phyloP scores from a whole-genome alignment of 495 filamentous ascomycete genomes.

The Penicillium macrosclerotiorum region DNA sequence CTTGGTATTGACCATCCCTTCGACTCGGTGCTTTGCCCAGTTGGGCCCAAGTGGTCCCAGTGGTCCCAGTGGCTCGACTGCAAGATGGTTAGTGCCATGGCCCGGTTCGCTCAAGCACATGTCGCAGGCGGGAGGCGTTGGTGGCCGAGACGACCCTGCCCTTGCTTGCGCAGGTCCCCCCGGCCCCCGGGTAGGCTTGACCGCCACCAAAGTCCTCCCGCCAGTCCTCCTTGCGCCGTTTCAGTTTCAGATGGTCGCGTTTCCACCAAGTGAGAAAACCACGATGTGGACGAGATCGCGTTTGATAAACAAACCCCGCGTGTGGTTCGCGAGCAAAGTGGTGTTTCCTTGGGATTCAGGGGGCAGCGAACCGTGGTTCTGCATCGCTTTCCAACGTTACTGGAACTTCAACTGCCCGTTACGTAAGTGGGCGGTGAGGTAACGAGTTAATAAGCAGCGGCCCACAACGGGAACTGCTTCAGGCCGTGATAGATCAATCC shows the following conservation, averaged over 20 bases:
- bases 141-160: conserved; percentile 2
- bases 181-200: conserved; percentile 4
- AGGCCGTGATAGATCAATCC: too few relatives aligned
- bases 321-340: conserved; percentile 15
- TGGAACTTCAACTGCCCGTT: too few relatives aligned
- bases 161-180: conserved; percentile 20
- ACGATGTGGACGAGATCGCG: neutral
- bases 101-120: conserved; percentile 7
- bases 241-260: conserved; percentile 3
- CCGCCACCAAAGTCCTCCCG: conserved; percentile 3
- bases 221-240: too few relatives aligned
- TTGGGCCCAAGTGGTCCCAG: neutral
- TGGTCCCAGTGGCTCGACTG: too few relatives aligned
- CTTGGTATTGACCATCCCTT: too few relatives aligned
- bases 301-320: conserved; percentile 22
- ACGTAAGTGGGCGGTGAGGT: too few relatives aligned
- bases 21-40: too few relatives aligned
- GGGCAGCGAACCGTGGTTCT: conserved; percentile 41
- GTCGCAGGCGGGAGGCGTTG: conserved; percentile 5
- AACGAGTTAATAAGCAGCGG: too few relatives aligned
- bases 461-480: too few relatives aligned
- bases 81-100: neutral
- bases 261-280: conserved; percentile 1
- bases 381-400: conserved; percentile 3
- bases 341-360: conserved; percentile 21